Evolutionary conservation across 1,284 basidiomycete species (phyloP).

Genomic region (Filobasidium uniguttulatum): DNA sequence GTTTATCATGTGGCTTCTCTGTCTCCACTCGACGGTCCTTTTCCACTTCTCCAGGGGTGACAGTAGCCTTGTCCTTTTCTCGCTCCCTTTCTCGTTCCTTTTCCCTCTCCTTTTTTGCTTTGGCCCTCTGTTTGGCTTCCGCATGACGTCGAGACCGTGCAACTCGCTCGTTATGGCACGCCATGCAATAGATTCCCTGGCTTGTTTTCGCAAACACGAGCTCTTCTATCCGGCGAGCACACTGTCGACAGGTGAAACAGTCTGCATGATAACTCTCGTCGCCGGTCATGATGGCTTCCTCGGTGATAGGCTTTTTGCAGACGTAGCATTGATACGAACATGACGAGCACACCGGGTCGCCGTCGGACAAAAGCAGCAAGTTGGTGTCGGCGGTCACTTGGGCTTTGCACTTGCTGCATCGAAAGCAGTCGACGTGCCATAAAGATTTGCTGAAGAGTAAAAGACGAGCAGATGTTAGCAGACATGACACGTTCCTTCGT

Average conservation of each 20-base stretch:
- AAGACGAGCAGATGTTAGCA: not conserved
- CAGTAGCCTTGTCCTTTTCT: constrained; percentile 20
- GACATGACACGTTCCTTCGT: not conserved
- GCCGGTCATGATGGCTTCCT: constrained; percentile 97
- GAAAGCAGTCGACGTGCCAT: constrained; percentile 40
- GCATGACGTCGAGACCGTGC: constrained; percentile 78
- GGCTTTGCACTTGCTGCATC: constrained; percentile 43
- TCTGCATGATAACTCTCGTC: constrained; percentile 97
- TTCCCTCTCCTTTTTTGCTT: constrained; percentile 24
- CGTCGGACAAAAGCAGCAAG: constrained; percentile 85
- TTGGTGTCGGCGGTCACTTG: constrained; percentile 71
- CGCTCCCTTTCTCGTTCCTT: constrained; percentile 16
- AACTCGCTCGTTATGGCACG: constrained; percentile 79
- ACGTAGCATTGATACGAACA: constrained; percentile 95
- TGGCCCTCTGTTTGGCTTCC: constrained; percentile 47
- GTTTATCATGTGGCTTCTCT: too few relatives aligned
- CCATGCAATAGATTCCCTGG: constrained; percentile 98
- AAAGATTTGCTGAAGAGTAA: constrained; percentile 25
- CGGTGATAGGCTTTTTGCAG: constrained; percentile 77
- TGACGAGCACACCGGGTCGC: constrained; percentile 88
- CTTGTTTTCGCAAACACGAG: constrained; percentile 97
- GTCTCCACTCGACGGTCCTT: too few relatives aligned
- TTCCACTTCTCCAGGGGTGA: too few relatives aligned
- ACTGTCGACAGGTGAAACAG: constrained; percentile 95
- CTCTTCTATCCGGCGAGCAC: constrained; percentile 87